Conservation (phyloP, 2,329 filamentous ascomycete genomes). For the Xylariales sp. region DNA sequence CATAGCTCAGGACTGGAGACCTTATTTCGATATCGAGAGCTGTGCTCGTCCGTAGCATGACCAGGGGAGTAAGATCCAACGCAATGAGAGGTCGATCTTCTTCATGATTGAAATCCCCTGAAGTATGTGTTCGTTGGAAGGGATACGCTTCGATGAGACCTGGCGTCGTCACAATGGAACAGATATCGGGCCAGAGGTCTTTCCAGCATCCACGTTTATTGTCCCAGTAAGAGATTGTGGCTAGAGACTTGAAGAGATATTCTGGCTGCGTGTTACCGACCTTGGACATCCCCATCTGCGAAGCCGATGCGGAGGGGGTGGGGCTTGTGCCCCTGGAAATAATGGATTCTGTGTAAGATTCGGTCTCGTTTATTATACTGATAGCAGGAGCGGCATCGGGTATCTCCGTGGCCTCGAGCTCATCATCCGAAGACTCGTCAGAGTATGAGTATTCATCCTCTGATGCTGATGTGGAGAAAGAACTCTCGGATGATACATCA, state of each 20-base stretch:
- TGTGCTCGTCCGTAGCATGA: constrained; percentile 89
- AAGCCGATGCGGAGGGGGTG: constrained; percentile 83
- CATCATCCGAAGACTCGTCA: constrained; percentile 62
- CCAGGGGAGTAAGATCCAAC: constrained; percentile 89
- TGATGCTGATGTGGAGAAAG: constrained; percentile 45
- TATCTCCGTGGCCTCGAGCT: constrained; percentile 70
- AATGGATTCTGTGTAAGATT: constrained; percentile 53
- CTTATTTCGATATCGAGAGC: constrained; percentile 94
- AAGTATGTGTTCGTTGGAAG: constrained; percentile 53
- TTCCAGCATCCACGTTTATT: constrained; percentile 70
- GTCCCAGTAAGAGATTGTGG: constrained; percentile 71
- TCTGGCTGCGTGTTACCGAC: constrained; percentile 58
- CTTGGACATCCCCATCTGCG: constrained; percentile 71
- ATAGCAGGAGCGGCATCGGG: constrained; percentile 69
- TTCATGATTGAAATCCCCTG: constrained; percentile 51
- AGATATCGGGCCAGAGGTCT: constrained; percentile 63
- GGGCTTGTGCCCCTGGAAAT: constrained; percentile 67
- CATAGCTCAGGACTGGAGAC: constrained; percentile 77
- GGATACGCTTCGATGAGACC: constrained; percentile 70
- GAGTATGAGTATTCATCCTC: constrained; percentile 63
- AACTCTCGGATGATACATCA: constrained; percentile 64
- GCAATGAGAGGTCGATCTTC: constrained; percentile 66
- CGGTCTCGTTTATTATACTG: constrained; percentile 61
- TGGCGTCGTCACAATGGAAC: constrained; percentile 67
- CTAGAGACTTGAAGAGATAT: constrained; percentile 61